These are phyloP conservation scores for Zasmidium cellare DNA, from an alignment of 2,329 filamentous ascomycete species.

Conservation along the genomic window DNA sequence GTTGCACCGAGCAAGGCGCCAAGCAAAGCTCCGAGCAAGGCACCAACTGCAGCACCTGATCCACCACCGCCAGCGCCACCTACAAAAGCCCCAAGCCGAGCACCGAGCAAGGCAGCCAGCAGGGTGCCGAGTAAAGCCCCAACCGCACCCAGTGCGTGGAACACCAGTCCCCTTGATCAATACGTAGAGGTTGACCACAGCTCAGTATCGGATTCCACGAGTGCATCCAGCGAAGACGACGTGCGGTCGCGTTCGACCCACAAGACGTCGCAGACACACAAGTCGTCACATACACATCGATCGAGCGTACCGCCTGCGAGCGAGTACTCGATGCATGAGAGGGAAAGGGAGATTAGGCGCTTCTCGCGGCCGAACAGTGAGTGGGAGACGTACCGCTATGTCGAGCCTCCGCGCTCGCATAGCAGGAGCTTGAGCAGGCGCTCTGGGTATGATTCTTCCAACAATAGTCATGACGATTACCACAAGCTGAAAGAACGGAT, in stretches of 20 bases:
- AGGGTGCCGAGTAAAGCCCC: conserved; percentile 22
- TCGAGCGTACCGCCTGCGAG: conserved; percentile 22
- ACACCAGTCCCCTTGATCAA: not conserved
- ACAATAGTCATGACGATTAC: conserved; percentile 24
- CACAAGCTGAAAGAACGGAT: conserved; percentile 9
- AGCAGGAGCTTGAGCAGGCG: conserved; percentile 25
- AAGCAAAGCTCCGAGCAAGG: conserved; percentile 1
- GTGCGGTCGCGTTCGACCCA: conserved; percentile 21
- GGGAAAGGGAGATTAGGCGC: conserved; percentile 45
- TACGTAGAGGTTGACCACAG: conserved; percentile 46
- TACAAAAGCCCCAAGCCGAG: not conserved
- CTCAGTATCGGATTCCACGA: conserved; percentile 13
- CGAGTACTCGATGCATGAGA: conserved; percentile 46
- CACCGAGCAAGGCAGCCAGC: conserved; percentile 5
- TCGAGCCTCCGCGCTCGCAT: conserved; percentile 33
- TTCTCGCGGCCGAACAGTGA: conserved; percentile 34
- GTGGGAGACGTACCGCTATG: conserved; percentile 50
- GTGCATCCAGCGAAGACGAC: conserved; percentile 28
- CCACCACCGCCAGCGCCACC: not conserved
- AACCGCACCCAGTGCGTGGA: conserved; percentile 8
- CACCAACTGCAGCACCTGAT: not conserved
- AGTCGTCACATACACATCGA: conserved; percentile 16
- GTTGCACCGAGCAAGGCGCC: conserved; percentile 6
- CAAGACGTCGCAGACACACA: conserved; percentile 18
- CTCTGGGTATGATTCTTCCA: conserved; percentile 24